Conservation (phyloP, 2,329 filamentous ascomycete genomes). For the Verticillium longisporum region DNA sequence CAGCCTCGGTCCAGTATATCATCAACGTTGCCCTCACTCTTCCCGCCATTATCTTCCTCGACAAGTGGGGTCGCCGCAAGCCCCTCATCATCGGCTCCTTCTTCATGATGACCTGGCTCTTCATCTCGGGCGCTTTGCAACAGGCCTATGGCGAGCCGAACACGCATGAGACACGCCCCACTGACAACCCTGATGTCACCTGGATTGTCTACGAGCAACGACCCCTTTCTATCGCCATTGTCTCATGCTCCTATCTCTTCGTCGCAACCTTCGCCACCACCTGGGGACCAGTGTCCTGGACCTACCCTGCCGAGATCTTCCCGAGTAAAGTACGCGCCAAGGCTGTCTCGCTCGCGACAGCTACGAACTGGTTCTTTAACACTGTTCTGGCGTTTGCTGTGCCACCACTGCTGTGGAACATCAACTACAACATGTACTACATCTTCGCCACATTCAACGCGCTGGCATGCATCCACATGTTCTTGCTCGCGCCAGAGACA, state of each 20-base stretch:
- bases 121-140: conserved; percentile 56
- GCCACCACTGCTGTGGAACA: conserved; percentile 42
- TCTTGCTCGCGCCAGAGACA: conserved; percentile 57
- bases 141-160: conserved; percentile 50
- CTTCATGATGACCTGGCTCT: conserved; percentile 54
- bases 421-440: conserved; percentile 63
- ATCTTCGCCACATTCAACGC: conserved; percentile 69
- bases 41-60: conserved; percentile 53
- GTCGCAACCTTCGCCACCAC: conserved; percentile 40
- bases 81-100: conserved; percentile 49
- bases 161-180: conserved; percentile 26
- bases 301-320: conserved; percentile 40
- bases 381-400: conserved; percentile 49
- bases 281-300: conserved; percentile 44
- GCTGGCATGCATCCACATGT: conserved; percentile 61
- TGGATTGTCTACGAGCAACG: conserved; percentile 49
- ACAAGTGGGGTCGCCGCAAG: conserved; percentile 50
- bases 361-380: conserved; percentile 36
- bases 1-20: conserved; percentile 56
- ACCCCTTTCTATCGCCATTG: conserved; percentile 53
- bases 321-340: conserved; percentile 33
- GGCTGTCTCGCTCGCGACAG: conserved; percentile 34
- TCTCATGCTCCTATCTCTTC: conserved; percentile 60
- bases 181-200: conserved; percentile 41
- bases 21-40: conserved; percentile 56